Conservation (phyloP, 257 asterid species). For the Hygrophila difformis region DNA sequence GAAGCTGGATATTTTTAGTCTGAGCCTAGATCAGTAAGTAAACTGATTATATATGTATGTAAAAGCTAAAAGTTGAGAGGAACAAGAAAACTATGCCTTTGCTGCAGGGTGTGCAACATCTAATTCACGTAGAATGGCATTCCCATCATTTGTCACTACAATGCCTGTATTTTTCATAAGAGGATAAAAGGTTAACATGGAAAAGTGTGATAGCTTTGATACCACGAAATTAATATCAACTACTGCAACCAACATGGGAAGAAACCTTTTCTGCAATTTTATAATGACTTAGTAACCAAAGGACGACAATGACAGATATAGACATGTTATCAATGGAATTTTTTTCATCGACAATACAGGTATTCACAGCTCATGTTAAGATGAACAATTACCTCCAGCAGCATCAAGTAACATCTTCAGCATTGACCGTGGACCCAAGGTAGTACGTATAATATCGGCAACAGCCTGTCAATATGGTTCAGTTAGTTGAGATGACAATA, state of each 20-base stretch:
- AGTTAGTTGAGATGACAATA: no score
- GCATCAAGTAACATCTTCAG: constrained; percentile 92
- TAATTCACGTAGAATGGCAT: constrained; percentile 89
- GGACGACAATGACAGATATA: no score
- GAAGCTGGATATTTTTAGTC: no score
- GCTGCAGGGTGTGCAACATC: constrained; percentile 98
- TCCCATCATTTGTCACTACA: constrained; percentile 95
- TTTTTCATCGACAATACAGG: no score
- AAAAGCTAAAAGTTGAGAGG: neutral
- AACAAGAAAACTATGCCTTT: constrained; percentile 35
- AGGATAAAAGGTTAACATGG: neutral
- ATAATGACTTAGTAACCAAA: constrained; percentile 7
- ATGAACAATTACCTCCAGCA: constrained; percentile 46
- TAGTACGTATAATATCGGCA: constrained; percentile 89
- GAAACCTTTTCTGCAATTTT: no score
- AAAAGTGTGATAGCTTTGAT: no score
- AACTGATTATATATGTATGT: no score
- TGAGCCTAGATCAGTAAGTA: no score
- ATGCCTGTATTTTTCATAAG: constrained; percentile 45
- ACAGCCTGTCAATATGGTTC: constrained; percentile 89
- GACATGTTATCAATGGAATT: no score
- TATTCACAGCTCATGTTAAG: constrained; percentile 6
- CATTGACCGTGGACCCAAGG: constrained; percentile 93
- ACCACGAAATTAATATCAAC: no score
- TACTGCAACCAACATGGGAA: no score